A percentile compares a stretch with the other conserved stretches of the same genome.
Evolutionary conservation across 257 asterid species (phyloP).

Genomic region (Lantana camara): DNA sequence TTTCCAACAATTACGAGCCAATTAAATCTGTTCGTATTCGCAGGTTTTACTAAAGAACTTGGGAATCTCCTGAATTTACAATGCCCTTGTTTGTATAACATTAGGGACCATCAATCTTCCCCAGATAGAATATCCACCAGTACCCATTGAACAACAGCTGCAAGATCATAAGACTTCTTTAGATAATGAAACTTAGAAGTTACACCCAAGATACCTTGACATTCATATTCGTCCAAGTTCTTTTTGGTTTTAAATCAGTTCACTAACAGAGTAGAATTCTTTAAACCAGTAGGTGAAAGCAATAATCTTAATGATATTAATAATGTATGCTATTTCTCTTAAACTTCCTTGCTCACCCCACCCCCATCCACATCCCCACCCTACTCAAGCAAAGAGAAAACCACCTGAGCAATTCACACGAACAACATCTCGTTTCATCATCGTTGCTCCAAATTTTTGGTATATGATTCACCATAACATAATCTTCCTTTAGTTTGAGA

Average conservation of each 20-base stretch:
- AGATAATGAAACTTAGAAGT: neutral
- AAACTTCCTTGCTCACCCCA: no score
- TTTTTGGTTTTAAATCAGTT: neutral
- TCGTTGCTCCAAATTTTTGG: slow-evolving; percentile 36
- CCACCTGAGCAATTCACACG: slow-evolving; percentile 55
- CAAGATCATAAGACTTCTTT: neutral
- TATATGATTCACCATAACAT: slow-evolving; percentile 62
- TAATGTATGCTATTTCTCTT: slow-evolving; percentile 64
- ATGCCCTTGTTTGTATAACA: neutral
- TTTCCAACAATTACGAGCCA: slow-evolving; percentile 11
- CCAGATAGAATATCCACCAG: no score
- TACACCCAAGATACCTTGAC: neutral
- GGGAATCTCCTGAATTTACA: neutral
- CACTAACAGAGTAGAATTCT: neutral
- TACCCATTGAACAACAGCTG: neutral
- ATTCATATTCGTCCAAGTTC: neutral
- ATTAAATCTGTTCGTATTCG: neutral
- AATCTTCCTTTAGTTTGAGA: slow-evolving; percentile 64
- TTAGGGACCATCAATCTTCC: neutral
- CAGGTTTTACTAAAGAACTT: neutral
- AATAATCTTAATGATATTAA: neutral
- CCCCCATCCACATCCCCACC: no score
- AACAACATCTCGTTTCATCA: slow-evolving; percentile 47
- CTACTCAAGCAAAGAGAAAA: no score
- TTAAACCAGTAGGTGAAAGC: neutral